Percentiles rank a stretch among this genome's conserved stretches.
phyloP scores from a whole-genome alignment of 1,284 basidiomycete genomes.

The Boletus sp. region DNA sequence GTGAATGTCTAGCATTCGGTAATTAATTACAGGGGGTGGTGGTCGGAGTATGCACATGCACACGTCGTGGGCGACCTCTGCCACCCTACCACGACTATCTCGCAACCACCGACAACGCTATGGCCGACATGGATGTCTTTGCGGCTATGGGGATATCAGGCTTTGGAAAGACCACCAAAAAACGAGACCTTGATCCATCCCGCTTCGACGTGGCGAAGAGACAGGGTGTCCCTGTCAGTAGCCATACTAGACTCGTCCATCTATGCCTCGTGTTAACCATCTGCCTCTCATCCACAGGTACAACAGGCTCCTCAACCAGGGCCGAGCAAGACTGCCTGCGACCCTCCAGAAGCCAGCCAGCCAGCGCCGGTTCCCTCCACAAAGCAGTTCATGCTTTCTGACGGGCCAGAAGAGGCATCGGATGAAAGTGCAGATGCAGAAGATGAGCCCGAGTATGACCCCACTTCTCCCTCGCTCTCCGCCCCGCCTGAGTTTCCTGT shows the following conservation, averaged over 20 bases:
- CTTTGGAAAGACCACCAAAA: conserved; percentile 70
- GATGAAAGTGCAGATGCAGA: conserved; percentile 33
- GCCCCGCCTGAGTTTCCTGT: conserved; percentile 69
- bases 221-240: conserved; percentile 39
- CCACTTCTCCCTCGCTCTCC: conserved; percentile 33
- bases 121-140: conserved; percentile 66
- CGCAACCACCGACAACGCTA: conserved; percentile 28
- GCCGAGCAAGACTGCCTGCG: conserved; percentile 9
- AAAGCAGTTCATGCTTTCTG: conserved; percentile 12
- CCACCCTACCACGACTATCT: conserved; percentile 12
- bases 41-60: conserved; percentile 21
- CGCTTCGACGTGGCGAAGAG: conserved; percentile 77
- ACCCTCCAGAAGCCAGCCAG: conserved; percentile 7
- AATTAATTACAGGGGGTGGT: conserved; percentile 8
- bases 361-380: conserved; percentile 2
- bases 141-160: conserved; percentile 79
- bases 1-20: conserved; percentile 1
- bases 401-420: conserved; percentile 28
- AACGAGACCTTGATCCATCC: conserved; percentile 62
- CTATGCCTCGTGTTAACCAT: conserved; percentile 24
- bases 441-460: conserved; percentile 64
- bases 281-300: conserved; percentile 9
- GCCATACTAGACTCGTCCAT: conserved; percentile 2
- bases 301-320: conserved; percentile 18
- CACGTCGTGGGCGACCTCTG: conserved; percentile 15